Percentiles rank a stretch among this genome's conserved stretches.
Conservation (phyloP, 345 rosid genomes). For the Ceriops tagal region DNA sequence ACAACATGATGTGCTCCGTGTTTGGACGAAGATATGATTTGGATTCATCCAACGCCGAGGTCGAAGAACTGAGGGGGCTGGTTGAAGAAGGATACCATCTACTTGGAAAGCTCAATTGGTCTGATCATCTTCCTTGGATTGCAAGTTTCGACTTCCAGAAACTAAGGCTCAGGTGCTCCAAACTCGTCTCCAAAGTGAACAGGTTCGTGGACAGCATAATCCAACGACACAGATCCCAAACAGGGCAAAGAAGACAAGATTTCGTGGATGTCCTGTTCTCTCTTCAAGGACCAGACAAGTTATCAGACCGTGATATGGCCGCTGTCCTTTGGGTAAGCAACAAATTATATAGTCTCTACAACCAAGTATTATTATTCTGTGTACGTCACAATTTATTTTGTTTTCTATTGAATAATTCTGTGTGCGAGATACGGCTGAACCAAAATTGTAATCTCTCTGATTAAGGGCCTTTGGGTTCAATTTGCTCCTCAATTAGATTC, state of each 20-base stretch:
- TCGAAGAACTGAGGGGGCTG: constrained; percentile 28
- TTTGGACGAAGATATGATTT: constrained; percentile 43
- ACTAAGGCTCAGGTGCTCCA: constrained; percentile 41
- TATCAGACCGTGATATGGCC: constrained; percentile 37
- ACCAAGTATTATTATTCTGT: background rate
- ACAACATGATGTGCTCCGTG: constrained; percentile 52
- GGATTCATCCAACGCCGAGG: constrained; percentile 16
- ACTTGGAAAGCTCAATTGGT: constrained; percentile 45
- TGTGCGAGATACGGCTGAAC: background rate
- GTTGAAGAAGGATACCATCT: constrained; percentile 55
- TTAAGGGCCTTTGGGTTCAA: too few species aligned
- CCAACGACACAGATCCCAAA: constrained; percentile 26
- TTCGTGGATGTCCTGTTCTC: constrained; percentile 48
- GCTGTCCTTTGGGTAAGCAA: constrained; percentile 50
- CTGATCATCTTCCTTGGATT: constrained; percentile 56
- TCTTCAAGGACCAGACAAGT: constrained; percentile 31
- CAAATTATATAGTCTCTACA: background rate
- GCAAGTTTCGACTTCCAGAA: constrained; percentile 40
- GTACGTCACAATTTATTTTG: too few species aligned
- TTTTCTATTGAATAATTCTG: background rate
- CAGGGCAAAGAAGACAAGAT: constrained; percentile 19
- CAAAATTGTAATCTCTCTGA: too few species aligned
- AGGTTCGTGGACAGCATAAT: constrained; percentile 44
- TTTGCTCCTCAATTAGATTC: too few species aligned
- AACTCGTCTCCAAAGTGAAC: constrained; percentile 44